phyloP scores from a whole-genome alignment of 2,329 filamentous ascomycete genomes.

The Emydomyces testavorans region DNA sequence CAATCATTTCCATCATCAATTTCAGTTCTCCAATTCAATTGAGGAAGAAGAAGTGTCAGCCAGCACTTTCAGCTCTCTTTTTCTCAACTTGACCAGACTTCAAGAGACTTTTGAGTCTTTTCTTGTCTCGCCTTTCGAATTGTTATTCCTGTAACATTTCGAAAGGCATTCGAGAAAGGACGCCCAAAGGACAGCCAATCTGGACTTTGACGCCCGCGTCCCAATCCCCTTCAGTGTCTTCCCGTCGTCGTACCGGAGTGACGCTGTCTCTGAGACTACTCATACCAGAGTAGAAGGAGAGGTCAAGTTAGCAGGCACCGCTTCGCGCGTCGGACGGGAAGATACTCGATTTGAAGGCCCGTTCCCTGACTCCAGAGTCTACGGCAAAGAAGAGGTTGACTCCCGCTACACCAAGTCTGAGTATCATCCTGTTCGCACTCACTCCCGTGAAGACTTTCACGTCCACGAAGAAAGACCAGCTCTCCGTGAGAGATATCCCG shows the following conservation, averaged over 20 bases:
- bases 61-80: neutral
- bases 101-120: conserved; percentile 37
- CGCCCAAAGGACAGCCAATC: conserved; percentile 75
- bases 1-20: conserved; percentile 14
- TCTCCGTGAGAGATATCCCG: conserved; percentile 32
- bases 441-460: conserved; percentile 10
- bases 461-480: conserved; percentile 30
- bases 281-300: conserved; percentile 79
- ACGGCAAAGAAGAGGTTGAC: conserved; percentile 76
- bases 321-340: conserved; percentile 93
- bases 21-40: neutral
- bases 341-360: conserved; percentile 65
- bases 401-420: conserved; percentile 59
- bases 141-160: conserved; percentile 36
- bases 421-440: conserved; percentile 24
- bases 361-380: conserved; percentile 55
- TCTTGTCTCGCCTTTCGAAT: conserved; percentile 40
- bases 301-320: conserved; percentile 58
- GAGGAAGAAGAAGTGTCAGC: conserved; percentile 5
- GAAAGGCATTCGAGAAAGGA: conserved; percentile 57
- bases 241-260: conserved; percentile 89
- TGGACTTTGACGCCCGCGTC: conserved; percentile 99
- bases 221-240: conserved; percentile 99
- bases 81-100: conserved; percentile 12
- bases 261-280: conserved; percentile 54